Evolutionary conservation across 2,329 filamentous ascomycete species (phyloP).

Genomic region (Leptographium flavum): DNA sequence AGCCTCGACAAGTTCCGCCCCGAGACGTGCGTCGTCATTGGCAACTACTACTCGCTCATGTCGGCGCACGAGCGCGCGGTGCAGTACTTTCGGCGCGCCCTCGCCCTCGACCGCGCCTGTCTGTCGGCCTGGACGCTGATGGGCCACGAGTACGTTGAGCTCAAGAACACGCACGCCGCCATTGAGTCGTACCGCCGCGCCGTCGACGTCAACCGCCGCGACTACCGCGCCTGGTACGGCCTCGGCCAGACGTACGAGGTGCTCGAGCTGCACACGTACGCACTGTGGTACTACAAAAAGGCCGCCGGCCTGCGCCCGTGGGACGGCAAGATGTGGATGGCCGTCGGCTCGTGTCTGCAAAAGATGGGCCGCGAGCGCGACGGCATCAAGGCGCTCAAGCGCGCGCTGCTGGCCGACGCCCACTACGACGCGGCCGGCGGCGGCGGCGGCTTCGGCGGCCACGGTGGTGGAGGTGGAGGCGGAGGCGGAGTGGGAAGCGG

Average conservation of each 20-base stretch:
- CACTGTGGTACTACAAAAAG: conserved; percentile 94
- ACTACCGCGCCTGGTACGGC: conserved; percentile 97
- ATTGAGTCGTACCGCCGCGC: conserved; percentile 94
- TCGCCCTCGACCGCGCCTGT: conserved; percentile 81
- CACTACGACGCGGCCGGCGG: conserved; percentile 56
- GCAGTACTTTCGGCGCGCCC: conserved; percentile 87
- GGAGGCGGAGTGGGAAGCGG: no score
- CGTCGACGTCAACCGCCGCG: conserved; percentile 88
- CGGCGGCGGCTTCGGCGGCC: conserved; percentile 33
- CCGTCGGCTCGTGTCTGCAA: conserved; percentile 80
- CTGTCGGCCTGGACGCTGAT: conserved; percentile 95
- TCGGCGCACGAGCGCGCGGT: conserved; percentile 96
- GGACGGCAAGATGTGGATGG: conserved; percentile 98
- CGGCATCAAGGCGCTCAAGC: conserved; percentile 88
- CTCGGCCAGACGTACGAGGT: conserved; percentile 95
- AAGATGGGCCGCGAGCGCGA: conserved; percentile 80
- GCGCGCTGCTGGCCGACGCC: conserved; percentile 74
- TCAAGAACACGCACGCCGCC: conserved; percentile 96
- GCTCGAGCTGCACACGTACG: conserved; percentile 94
- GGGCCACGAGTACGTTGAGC: conserved; percentile 96
- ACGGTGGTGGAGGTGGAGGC: conserved; percentile 18
- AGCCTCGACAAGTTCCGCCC: conserved; percentile 91
- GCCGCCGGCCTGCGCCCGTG: conserved; percentile 86
- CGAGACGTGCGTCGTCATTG: conserved; percentile 91
- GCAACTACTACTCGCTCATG: conserved; percentile 91